phyloP scores from a whole-genome alignment of 2,329 filamentous ascomycete genomes.

The Pyrenophora teres region DNA sequence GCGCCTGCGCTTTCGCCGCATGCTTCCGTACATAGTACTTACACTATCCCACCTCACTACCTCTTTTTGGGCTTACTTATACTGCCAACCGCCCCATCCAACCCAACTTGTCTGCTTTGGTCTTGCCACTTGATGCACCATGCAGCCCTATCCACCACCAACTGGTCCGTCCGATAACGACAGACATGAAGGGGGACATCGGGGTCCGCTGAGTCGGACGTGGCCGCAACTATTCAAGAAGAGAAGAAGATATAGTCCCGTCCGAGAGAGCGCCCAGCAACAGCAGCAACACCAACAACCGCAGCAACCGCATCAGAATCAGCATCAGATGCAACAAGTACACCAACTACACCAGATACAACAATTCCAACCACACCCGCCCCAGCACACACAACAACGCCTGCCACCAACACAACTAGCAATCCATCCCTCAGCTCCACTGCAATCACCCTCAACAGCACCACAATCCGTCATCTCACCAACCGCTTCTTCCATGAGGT shows the following conservation, averaged over 20 bases:
- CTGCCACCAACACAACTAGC: slow-evolving; percentile 14
- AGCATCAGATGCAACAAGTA: not conserved
- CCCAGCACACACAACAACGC: slow-evolving; percentile 7
- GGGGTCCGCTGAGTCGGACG: slow-evolving; percentile 35
- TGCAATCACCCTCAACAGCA: slow-evolving; percentile 20
- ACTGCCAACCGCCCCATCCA: not conserved
- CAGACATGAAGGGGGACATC: slow-evolving; percentile 24
- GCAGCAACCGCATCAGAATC: not conserved
- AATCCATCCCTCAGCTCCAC: slow-evolving; percentile 22
- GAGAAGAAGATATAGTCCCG: slow-evolving; percentile 38
- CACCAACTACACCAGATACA: slow-evolving; percentile 6
- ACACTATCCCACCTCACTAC: not conserved
- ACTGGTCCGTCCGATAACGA: slow-evolving; percentile 24
- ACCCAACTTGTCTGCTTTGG: not conserved
- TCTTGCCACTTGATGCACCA: slow-evolving; percentile 15
- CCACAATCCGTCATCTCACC: slow-evolving; percentile 14
- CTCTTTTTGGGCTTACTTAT: not conserved
- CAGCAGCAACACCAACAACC: slow-evolving; percentile 10
- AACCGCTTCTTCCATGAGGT: slow-evolving; percentile 23
- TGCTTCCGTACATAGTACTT: not conserved
- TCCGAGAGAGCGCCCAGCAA: slow-evolving; percentile 32
- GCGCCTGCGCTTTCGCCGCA: not conserved
- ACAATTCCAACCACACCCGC: slow-evolving; percentile 4
- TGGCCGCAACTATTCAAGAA: slow-evolving; percentile 41
- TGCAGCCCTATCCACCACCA: slow-evolving; percentile 28